Evolutionary conservation across 257 asterid genomes (phyloP).

Genomic region (Datura wrightii): DNA sequence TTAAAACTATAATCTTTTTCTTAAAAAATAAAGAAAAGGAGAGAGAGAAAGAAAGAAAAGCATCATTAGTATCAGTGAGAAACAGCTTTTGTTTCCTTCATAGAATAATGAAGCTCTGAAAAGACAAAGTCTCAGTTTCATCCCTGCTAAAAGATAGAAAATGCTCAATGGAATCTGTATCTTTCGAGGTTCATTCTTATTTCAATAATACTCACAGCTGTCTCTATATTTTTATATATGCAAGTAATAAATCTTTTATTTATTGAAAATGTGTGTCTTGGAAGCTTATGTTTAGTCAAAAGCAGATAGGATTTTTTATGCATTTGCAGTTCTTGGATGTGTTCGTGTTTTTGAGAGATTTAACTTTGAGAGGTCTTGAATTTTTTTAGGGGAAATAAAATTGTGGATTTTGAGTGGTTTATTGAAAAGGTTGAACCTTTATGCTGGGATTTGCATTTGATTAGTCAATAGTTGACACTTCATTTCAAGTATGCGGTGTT

Average conservation of each 20-base stretch:
- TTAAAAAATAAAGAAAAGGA: slow-evolving; percentile 14
- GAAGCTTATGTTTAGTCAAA: slow-evolving; percentile 34
- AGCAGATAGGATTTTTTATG: neutral
- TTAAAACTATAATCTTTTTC: neutral
- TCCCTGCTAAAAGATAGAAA: slow-evolving; percentile 29
- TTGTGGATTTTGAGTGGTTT: slow-evolving; percentile 14
- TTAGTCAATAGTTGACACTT: neutral
- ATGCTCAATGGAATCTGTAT: slow-evolving; percentile 44
- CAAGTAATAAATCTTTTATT: slow-evolving; percentile 1
- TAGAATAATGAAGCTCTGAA: slow-evolving; percentile 43
- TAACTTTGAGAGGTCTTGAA: neutral
- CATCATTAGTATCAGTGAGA: slow-evolving; percentile 23
- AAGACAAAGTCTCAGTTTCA: slow-evolving; percentile 47
- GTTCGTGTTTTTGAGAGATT: slow-evolving; percentile 22
- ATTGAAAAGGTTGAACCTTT: slow-evolving; percentile 13
- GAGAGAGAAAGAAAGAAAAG: neutral
- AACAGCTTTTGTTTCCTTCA: slow-evolving; percentile 33
- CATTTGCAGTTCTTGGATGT: neutral
- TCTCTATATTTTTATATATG: slow-evolving; percentile 28
- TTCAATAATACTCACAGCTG: slow-evolving; percentile 41
- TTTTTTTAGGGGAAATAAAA: neutral
- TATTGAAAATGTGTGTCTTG: slow-evolving; percentile 27
- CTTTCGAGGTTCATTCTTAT: slow-evolving; percentile 40
- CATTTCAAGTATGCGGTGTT: slow-evolving; percentile 16
- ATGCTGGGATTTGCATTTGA: slow-evolving; percentile 26